A percentile compares a stretch with the other conserved stretches of the same genome.
Conservation (phyloP, 169 alveolate genomes). For the Perkinsus marinus region DNA sequence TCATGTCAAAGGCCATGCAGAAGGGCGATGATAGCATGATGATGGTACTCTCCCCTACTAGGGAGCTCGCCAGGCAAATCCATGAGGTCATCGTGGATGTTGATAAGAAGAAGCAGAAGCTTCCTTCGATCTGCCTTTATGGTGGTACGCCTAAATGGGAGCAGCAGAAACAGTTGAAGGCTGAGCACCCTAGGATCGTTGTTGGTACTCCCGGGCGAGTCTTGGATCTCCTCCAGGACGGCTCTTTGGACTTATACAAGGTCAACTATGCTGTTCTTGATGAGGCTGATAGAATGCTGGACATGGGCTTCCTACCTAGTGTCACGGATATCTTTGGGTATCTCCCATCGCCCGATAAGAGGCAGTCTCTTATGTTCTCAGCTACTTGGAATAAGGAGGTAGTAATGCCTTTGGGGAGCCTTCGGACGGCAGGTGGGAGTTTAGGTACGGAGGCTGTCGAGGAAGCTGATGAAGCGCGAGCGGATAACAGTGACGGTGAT, state of each 20-base stretch:
- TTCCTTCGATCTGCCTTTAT: not conserved
- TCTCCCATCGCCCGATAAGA: conserved; percentile 60
- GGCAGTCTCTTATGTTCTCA: conserved; percentile 81
- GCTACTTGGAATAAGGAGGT: conserved; percentile 78
- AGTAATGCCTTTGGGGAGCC: conserved; percentile 47
- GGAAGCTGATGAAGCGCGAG: conserved; percentile 65
- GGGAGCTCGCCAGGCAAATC: conserved; percentile 64
- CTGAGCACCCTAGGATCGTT: conserved; percentile 39
- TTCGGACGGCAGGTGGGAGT: conserved; percentile 57
- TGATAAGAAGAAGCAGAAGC: not conserved
- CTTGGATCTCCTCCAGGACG: conserved; percentile 39
- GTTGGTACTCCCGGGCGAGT: conserved; percentile 79
- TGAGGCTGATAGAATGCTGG: conserved; percentile 79
- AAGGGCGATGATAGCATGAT: conserved; percentile 19
- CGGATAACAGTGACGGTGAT: conserved; percentile 55
- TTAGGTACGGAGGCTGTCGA: conserved; percentile 46
- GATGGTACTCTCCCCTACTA: conserved; percentile 56
- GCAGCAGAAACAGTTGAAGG: not conserved
- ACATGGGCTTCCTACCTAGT: conserved; percentile 63
- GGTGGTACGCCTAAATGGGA: conserved; percentile 2
- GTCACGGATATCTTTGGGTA: conserved; percentile 41
- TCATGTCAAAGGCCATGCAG: conserved; percentile 6
- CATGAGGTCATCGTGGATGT: not conserved
- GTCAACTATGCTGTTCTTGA: conserved; percentile 69
- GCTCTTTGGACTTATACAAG: conserved; percentile 51